Base-by-base conservation (phyloP, 805 yeast genomes). In the Kazachstania taianensis region DNA sequence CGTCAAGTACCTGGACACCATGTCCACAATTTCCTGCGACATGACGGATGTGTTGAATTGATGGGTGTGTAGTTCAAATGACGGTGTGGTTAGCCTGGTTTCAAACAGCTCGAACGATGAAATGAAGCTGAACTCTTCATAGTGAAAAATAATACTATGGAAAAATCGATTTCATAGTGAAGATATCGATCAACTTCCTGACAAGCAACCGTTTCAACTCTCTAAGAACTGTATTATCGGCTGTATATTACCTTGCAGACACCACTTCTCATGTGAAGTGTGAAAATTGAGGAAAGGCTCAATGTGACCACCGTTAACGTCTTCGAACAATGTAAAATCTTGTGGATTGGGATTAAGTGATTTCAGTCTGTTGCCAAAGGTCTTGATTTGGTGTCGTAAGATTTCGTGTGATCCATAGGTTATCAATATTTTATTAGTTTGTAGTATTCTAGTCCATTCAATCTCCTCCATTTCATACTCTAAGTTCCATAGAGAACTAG, bases 1-100 rank as follows among this genome's bases (percentile, higher is more conserved):
- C 2, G 55, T 50, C 16, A 79, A 51, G 16, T 66, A 58, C 1
- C 44, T 28, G 32, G 66, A 59, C 0, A 75, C 77, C 23, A 48
- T 54, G 2, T 50, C 58, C 5, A 80, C 40, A 1, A 78, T 61
- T 19, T 59, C 64, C 14, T 67, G 69, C 7, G 85, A 76, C 86
- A 79, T 78, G 12, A 22, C 12, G 8, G 25, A 3, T n/a, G n/a
- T n/a, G n/a, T n/a, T n/a, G n/a, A n/a, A n/a, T n/a, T n/a, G n/a
- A n/a, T n/a, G n/a, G n/a, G n/a, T n/a, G n/a, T n/a, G n/a, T n/a
- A n/a, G n/a, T n/a, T n/a, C n/a, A n/a, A n/a, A n/a, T n/a, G n/a
- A n/a, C n/a, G n/a, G n/a, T n/a, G n/a, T n/a, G n/a, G n/a, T n/a
- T n/a, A n/a, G n/a, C n/a, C n/a, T n/a, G n/a, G n/a, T n/a, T n/a